These are phyloP conservation scores for Tricholoma furcatifolium DNA, from an alignment of 768 basidiomycete genomes.

Conservation along the genomic window DNA sequence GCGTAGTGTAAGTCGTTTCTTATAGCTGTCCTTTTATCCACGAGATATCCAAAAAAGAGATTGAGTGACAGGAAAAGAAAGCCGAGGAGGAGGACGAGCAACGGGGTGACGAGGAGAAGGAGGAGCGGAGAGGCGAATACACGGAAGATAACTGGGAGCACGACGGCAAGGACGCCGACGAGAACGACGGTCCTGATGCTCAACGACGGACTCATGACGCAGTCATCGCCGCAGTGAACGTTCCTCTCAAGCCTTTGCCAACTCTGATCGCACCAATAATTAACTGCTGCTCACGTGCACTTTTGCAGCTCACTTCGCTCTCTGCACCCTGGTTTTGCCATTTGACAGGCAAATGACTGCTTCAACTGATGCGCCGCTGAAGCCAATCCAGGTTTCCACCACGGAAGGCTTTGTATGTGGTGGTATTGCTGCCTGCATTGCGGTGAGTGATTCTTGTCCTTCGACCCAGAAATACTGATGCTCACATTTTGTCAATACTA, in stretches of 20 bases:
- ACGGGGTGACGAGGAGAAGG: slow-evolving; percentile 62
- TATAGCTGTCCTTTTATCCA: slow-evolving; percentile 46
- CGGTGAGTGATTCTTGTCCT: slow-evolving; percentile 49
- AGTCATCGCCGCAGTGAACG: slow-evolving; percentile 12
- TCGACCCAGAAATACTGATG: background rate
- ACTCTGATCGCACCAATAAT: background rate
- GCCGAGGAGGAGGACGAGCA: slow-evolving; percentile 47
- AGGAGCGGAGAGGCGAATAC: slow-evolving; percentile 65
- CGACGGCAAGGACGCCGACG: slow-evolving; percentile 56
- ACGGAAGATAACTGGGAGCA: slow-evolving; percentile 53
- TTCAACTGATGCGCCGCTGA: slow-evolving; percentile 5
- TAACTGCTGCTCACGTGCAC: slow-evolving; percentile 10
- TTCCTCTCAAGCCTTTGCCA: background rate
- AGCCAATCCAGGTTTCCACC: slow-evolving; percentile 50
- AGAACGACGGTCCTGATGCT: slow-evolving; percentile 53
- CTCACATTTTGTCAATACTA: background rate
- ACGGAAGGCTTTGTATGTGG: slow-evolving; percentile 86
- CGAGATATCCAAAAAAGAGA: slow-evolving; percentile 54
- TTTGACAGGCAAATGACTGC: slow-evolving; percentile 15
- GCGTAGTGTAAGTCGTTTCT: slow-evolving; percentile 48
- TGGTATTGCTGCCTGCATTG: slow-evolving; percentile 87
- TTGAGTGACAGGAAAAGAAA: slow-evolving; percentile 52
- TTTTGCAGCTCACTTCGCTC: background rate
- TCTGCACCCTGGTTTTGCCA: background rate
- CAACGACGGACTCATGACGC: slow-evolving; percentile 36